Evolutionary conservation across 352 stramenopile species (phyloP).

Genomic region (Globisporangium ultimum): DNA sequence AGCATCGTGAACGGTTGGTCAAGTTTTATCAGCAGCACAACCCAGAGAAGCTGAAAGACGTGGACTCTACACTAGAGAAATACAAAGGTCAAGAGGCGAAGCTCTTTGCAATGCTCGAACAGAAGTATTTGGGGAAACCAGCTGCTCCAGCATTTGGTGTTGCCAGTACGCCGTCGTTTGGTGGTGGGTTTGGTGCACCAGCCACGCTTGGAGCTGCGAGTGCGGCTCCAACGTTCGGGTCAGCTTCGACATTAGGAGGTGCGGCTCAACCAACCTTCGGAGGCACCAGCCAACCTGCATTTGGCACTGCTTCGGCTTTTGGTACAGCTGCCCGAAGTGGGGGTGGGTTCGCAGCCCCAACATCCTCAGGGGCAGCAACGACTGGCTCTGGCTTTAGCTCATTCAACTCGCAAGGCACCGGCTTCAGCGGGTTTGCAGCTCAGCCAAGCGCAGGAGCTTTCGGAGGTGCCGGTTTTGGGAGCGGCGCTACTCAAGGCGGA

Average conservation of each 20-base stretch:
- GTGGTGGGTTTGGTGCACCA: conserved; percentile 45
- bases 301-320: conserved; percentile 25
- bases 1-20: conserved; percentile 53
- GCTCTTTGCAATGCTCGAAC: conserved; percentile 71
- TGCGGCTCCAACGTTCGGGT: conserved; percentile 42
- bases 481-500: conserved; percentile 7
- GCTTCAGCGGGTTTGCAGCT: conserved; percentile 41
- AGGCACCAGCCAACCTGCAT: conserved; percentile 20
- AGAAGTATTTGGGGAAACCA: conserved; percentile 57
- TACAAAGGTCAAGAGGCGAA: conserved; percentile 69
- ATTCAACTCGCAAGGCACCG: conserved; percentile 31
- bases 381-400: conserved; percentile 39
- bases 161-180: conserved; percentile 28
- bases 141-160: conserved; percentile 34
- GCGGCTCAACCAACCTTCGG: conserved; percentile 16
- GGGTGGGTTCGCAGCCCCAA: conserved; percentile 8
- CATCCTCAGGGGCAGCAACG: conserved; percentile 5
- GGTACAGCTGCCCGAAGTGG: conserved; percentile 5
- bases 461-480: conserved; percentile 14
- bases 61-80: conserved; percentile 67
- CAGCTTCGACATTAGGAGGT: conserved; percentile 41
- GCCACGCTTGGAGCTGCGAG: conserved; percentile 38
- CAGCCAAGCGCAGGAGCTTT: conserved; percentile 18
- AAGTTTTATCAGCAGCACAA: conserved; percentile 79
- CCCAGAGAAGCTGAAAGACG: conserved; percentile 59